Evolutionary conservation across 495 filamentous ascomycete genomes (phyloP).

Genomic region (Podospora bellae-mahoneyi): DNA sequence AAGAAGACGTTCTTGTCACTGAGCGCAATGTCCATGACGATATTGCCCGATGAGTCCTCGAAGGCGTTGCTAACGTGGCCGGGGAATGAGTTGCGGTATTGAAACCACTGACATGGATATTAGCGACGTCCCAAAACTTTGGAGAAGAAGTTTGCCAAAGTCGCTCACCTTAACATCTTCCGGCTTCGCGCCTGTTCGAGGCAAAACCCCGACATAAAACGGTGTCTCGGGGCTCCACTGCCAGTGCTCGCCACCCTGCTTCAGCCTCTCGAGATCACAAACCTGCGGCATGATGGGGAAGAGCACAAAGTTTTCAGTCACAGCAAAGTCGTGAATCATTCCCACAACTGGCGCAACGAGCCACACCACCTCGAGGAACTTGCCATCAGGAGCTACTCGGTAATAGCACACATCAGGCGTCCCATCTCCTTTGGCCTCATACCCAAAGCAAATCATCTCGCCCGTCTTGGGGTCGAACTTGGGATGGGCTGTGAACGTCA

Average conservation of each 20-base stretch:
- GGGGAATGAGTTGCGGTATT: too few relatives aligned
- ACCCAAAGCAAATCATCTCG: conserved; percentile 57
- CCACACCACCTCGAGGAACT: conserved; percentile 9
- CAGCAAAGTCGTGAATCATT: conserved; percentile 15
- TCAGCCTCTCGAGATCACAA: conserved; percentile 4
- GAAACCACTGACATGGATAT: too few relatives aligned
- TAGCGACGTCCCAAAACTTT: too few relatives aligned
- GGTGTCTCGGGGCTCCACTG: not conserved
- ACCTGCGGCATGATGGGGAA: conserved; percentile 6
- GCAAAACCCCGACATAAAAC: conserved; percentile 6
- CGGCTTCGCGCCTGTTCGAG: not conserved
- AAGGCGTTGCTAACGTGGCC: too few relatives aligned
- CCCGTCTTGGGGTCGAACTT: conserved; percentile 58
- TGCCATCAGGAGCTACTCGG: not conserved
- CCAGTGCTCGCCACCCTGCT: conserved; percentile 13
- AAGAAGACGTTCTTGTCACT: too few relatives aligned
- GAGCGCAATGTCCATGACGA: too few relatives aligned
- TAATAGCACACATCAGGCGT: too few relatives aligned
- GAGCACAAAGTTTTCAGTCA: conserved; percentile 11
- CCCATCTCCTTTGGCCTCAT: conserved; percentile 32
- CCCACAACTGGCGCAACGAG: conserved; percentile 3
- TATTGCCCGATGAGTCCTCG: too few relatives aligned
- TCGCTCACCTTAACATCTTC: too few relatives aligned
- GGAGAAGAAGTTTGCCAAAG: too few relatives aligned
- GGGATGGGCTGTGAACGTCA: conserved; percentile 60